A percentile compares a stretch with the other conserved stretches of the same genome.
phyloP scores from a whole-genome alignment of 805 yeast species.

The Cyberlindnera meyerae region DNA sequence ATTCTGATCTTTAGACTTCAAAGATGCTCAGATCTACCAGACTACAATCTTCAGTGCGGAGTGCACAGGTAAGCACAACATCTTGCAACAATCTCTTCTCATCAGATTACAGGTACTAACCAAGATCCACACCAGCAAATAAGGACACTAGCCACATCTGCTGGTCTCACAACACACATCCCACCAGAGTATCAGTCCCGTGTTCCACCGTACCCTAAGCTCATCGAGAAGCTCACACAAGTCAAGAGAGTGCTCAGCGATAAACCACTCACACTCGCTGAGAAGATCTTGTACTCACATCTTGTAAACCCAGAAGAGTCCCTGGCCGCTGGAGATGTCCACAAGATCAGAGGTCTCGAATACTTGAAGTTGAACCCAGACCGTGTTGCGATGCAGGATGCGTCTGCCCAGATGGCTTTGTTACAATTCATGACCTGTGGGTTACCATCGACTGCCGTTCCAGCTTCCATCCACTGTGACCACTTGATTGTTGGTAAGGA shows the following conservation, averaged over 20 bases:
- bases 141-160: slow-evolving; percentile 22
- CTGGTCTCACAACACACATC: slow-evolving; percentile 21
- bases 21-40: slow-evolving; percentile 14
- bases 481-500: slow-evolving; percentile 96
- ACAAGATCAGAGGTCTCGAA: slow-evolving; percentile 74
- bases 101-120: no score
- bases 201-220: slow-evolving; percentile 84
- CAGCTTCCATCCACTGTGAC: slow-evolving; percentile 96
- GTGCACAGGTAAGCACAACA: slow-evolving; percentile 16
- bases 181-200: slow-evolving; percentile 63
- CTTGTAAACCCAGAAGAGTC: slow-evolving; percentile 82
- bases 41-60: slow-evolving; percentile 7
- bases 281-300: slow-evolving; percentile 91
- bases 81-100: no score
- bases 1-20: no score
- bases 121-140: slow-evolving; percentile 8
- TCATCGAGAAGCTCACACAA: slow-evolving; percentile 54
- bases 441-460: slow-evolving; percentile 80
- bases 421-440: slow-evolving; percentile 98
- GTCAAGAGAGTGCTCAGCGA: slow-evolving; percentile 65
- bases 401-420: slow-evolving; percentile 99
- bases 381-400: slow-evolving; percentile 99
- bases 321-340: slow-evolving; percentile 48
- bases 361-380: slow-evolving; percentile 94
- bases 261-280: slow-evolving; percentile 86